These are phyloP conservation scores for Aspergillus sp. DNA, from an alignment of 2,329 filamentous ascomycete genomes.

Conservation along the genomic window DNA sequence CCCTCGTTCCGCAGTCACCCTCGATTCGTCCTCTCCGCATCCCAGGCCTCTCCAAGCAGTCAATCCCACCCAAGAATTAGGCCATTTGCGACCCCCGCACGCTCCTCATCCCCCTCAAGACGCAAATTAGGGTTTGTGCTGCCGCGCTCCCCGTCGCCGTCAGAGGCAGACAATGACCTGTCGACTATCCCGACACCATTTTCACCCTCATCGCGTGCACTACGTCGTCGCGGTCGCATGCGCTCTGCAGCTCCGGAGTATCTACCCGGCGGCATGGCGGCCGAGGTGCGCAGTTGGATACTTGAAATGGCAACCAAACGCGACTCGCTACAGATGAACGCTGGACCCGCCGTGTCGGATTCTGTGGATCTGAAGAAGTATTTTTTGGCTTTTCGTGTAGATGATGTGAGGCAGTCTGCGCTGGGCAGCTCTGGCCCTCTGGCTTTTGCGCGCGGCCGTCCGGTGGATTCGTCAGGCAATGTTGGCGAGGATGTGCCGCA, in stretches of 20 bases:
- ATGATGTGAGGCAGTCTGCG: conserved; percentile 12
- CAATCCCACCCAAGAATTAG: conserved; percentile 7
- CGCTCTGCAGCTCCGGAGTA: conserved; percentile 24
- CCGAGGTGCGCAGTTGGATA: conserved; percentile 41
- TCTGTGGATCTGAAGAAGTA: conserved; percentile 12
- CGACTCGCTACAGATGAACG: conserved; percentile 15
- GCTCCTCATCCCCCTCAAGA: conserved; percentile 15
- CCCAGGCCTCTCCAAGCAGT: conserved; percentile 19
- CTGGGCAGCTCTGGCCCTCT: conserved; percentile 25
- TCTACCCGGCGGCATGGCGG: conserved; percentile 38
- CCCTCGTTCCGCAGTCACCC: conserved; percentile 27
- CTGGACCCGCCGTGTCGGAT: neutral
- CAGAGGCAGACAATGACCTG: conserved; percentile 14
- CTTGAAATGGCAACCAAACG: conserved; percentile 35
- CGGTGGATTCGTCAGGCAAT: neutral
- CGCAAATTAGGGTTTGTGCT: conserved; percentile 38
- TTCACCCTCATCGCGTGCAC: conserved; percentile 32
- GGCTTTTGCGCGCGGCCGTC: conserved; percentile 19
- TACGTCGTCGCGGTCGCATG: conserved; percentile 29
- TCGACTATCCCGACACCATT: conserved; percentile 28
- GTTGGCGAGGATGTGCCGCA: conserved; percentile 2
- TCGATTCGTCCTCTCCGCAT: conserved; percentile 27
- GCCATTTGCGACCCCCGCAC: conserved; percentile 12
- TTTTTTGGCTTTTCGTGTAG: conserved; percentile 17
- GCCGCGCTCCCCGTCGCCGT: conserved; percentile 35